These are phyloP conservation scores for Neurospora cerealis DNA, from an alignment of 495 filamentous ascomycete genomes.

Conservation along the genomic window DNA sequence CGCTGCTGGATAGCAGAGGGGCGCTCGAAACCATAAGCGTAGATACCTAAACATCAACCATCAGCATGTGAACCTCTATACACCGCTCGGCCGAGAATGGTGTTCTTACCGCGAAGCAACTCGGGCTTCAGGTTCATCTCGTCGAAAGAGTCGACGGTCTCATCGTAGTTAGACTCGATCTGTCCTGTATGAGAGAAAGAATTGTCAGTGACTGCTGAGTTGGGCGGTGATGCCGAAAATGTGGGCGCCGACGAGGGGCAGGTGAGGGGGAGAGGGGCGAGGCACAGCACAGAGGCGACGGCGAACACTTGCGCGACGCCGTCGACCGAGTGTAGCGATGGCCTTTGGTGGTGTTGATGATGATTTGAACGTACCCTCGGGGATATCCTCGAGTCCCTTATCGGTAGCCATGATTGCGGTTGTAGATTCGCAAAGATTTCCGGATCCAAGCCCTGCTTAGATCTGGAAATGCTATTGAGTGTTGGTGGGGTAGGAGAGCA, in stretches of 20 bases:
- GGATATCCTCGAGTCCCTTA: slow-evolving; percentile 94
- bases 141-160: slow-evolving; percentile 98
- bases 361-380: slow-evolving; percentile 56
- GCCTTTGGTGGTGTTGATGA: background rate
- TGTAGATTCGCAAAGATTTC: slow-evolving; percentile 33
- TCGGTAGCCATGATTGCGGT: slow-evolving; percentile 92
- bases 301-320: background rate
- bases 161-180: slow-evolving; percentile 99
- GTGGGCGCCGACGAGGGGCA: background rate
- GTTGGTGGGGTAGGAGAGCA: slow-evolving; percentile 35
- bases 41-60: slow-evolving; percentile 59
- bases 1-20: slow-evolving; percentile 99
- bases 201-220: slow-evolving; percentile 9
- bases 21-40: slow-evolving; percentile 98
- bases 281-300: background rate
- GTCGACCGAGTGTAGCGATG: background rate
- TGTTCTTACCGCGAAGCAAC: slow-evolving; percentile 80
- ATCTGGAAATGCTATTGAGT: slow-evolving; percentile 39
- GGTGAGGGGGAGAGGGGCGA: background rate
- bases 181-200: slow-evolving; percentile 50
- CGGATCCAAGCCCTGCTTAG: slow-evolving; percentile 64
- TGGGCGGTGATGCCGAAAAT: background rate
- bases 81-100: background rate
- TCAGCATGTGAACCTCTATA: slow-evolving; percentile 9
- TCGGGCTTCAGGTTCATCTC: slow-evolving; percentile 93